Evolutionary conservation across 495 filamentous ascomycete species (phyloP).

Genomic region (Trichoderma gamsii): DNA sequence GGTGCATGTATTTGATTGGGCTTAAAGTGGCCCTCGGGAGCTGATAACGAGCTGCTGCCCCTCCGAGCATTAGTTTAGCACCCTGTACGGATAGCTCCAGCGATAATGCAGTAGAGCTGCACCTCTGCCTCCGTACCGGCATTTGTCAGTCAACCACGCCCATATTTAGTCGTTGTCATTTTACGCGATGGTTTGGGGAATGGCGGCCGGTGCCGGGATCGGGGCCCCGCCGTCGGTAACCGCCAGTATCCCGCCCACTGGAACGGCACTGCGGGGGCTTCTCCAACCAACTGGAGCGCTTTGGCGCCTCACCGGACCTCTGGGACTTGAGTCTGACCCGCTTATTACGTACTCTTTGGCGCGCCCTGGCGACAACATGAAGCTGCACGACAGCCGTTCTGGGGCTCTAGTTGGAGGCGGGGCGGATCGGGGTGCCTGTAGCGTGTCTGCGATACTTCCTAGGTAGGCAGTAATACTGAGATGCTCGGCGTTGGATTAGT

Average conservation of each 20-base stretch:
- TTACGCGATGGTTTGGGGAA: slow-evolving; percentile 3
- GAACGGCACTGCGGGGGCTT: not conserved
- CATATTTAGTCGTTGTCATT: not conserved
- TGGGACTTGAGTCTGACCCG: not conserved
- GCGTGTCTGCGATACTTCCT: not conserved
- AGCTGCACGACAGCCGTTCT: not conserved
- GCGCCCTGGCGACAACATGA: slow-evolving; percentile 3
- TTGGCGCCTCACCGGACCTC: not conserved
- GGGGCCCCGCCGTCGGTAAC: not conserved
- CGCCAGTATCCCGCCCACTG: not conserved
- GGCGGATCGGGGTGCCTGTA: not conserved
- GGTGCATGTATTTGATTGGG: not conserved
- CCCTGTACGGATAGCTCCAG: no score
- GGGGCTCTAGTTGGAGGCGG: not conserved
- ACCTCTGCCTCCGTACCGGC: not conserved
- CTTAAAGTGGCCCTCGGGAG: not conserved
- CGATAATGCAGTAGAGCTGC: slow-evolving; percentile 5
- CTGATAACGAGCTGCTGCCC: not conserved
- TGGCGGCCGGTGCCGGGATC: slow-evolving; percentile 1
- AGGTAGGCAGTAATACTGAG: not conserved
- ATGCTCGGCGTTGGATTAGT: not conserved
- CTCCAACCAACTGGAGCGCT: not conserved
- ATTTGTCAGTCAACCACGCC: slow-evolving; percentile 10
- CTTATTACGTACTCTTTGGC: slow-evolving; percentile 8
- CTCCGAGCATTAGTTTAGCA: not conserved